Evolutionary conservation across 768 basidiomycete species (phyloP).

Genomic region (Crepidotus variabilis): DNA sequence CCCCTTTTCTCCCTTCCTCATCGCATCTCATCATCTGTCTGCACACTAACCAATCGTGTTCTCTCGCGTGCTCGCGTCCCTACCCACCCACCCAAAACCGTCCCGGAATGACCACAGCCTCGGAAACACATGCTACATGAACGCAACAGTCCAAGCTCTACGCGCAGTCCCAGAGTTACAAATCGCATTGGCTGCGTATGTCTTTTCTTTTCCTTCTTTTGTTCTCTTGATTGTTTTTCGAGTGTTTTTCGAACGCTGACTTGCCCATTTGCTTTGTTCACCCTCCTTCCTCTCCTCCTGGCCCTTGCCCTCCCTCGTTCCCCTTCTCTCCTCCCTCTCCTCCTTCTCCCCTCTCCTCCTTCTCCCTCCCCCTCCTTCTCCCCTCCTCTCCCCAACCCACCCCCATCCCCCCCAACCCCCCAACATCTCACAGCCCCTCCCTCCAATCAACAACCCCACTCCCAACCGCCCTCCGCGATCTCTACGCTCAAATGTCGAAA

Average conservation of each 20-base stretch:
- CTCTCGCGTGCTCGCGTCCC: too few species aligned
- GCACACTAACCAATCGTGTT: too few species aligned
- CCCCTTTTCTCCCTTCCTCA: too few species aligned
- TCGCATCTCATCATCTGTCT: too few species aligned
- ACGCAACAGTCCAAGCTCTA: slow-evolving; percentile 91
- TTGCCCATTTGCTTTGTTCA: too few species aligned
- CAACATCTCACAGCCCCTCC: slow-evolving; percentile 23
- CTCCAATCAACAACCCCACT: slow-evolving; percentile 38
- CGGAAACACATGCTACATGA: slow-evolving; percentile 98
- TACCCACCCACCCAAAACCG: too few species aligned
- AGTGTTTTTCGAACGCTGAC: not conserved
- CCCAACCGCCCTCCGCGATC: slow-evolving; percentile 54
- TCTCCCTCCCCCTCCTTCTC: too few species aligned
- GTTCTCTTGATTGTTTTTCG: too few species aligned
- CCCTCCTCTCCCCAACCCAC: not conserved
- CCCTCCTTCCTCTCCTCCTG: too few species aligned
- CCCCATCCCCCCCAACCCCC: not conserved
- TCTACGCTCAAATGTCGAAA: slow-evolving; percentile 69
- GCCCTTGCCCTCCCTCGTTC: too few species aligned
- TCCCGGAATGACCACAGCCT: slow-evolving; percentile 34
- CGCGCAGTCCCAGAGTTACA: slow-evolving; percentile 90
- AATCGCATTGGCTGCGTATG: slow-evolving; percentile 59
- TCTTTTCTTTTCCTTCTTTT: slow-evolving; percentile 2
- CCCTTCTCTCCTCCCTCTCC: too few species aligned
- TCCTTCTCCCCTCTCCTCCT: too few species aligned